Base-by-base conservation (phyloP, 2,329 filamentous ascomycete genomes). In the Arthroderma sp. region DNA sequence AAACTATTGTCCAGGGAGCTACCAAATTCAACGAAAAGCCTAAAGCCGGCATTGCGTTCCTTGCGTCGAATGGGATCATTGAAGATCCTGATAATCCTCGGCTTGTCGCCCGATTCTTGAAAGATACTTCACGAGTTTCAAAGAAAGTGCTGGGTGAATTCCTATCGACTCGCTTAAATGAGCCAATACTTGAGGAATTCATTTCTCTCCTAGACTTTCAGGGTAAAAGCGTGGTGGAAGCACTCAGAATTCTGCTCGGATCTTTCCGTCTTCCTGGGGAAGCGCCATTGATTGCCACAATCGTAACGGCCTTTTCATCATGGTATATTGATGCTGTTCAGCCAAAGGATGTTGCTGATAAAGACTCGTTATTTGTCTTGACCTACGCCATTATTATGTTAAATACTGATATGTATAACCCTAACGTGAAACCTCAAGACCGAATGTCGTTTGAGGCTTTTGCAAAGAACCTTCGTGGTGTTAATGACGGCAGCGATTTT, bases 331-430 rank as follows among this genome's bases (percentile, higher is more conserved):
- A 74, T 6, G 78, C 77, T 48, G 77, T 75, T 4, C 74, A 78
- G 28, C 82, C 84, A 0, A 76, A 83, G 44, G 83, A 80, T 22
- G 80, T 96, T 50, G 83, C 80, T 5, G 81, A 94, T 57, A 83
- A 85, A 54, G 91, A 98, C 61, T 80, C 87, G 5, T 80, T 91
- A 22, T 98, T 85, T 57, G 79, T 98, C 40, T 70, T 98, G 42
- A 89, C 85, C 0, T 98, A 98, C 60, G 91, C 88, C 33, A 93
- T 95, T 56, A 94, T 98, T 62, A 87, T 98, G 78, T 70, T 98
- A 46, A 98, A 98, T 58, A 95, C 89, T 1, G 91, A 98, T 59
- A 83, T 93, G 56, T 91, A 96, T 63, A 98, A 94, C 57, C 88
- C 87, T 0, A 96, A 95, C 54, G 65, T 96, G 50, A 67, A 78